These are phyloP conservation scores for Xylariaceae sp. DNA, from an alignment of 2,329 filamentous ascomycete genomes.

Conservation along the genomic window DNA sequence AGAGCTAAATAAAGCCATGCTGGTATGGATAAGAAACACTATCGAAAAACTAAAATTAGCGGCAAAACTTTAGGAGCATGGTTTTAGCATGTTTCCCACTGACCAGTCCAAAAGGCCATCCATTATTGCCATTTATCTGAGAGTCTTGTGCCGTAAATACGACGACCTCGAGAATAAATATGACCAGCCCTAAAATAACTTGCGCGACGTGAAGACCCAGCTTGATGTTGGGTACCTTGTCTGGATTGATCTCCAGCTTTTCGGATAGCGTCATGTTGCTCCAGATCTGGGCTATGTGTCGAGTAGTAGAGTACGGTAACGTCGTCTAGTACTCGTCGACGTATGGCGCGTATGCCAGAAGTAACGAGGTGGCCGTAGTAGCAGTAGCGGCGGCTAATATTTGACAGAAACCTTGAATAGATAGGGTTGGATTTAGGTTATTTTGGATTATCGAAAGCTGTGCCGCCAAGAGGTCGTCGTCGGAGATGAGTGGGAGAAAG, in stretches of 20 bases:
- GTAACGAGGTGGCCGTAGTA: slow-evolving; percentile 1
- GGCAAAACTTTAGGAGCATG: not conserved
- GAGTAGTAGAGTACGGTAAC: not conserved
- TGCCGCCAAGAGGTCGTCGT: slow-evolving; percentile 3
- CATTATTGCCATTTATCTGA: slow-evolving; percentile 61
- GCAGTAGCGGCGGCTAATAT: slow-evolving; percentile 14
- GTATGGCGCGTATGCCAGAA: not conserved
- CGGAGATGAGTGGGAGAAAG: slow-evolving; percentile 1
- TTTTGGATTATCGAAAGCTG: slow-evolving; percentile 11
- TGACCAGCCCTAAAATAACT: slow-evolving; percentile 58
- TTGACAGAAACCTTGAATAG: slow-evolving; percentile 1
- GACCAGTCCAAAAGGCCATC: slow-evolving; percentile 70
- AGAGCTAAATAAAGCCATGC: slow-evolving; percentile 70
- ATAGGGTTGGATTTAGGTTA: not conserved
- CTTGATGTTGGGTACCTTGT: slow-evolving; percentile 62
- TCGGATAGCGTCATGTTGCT: slow-evolving; percentile 47
- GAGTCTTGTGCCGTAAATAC: slow-evolving; percentile 59
- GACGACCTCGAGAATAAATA: slow-evolving; percentile 65
- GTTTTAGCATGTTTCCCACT: slow-evolving; percentile 37
- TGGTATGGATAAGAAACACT: slow-evolving; percentile 70
- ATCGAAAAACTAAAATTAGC: slow-evolving; percentile 10
- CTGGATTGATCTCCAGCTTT: slow-evolving; percentile 58
- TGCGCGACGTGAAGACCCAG: slow-evolving; percentile 63
- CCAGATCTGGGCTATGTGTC: not conserved
- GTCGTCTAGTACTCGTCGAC: slow-evolving; percentile 6